phyloP scores from a whole-genome alignment of 768 basidiomycete genomes.

The Strobilomyces dryophilus region DNA sequence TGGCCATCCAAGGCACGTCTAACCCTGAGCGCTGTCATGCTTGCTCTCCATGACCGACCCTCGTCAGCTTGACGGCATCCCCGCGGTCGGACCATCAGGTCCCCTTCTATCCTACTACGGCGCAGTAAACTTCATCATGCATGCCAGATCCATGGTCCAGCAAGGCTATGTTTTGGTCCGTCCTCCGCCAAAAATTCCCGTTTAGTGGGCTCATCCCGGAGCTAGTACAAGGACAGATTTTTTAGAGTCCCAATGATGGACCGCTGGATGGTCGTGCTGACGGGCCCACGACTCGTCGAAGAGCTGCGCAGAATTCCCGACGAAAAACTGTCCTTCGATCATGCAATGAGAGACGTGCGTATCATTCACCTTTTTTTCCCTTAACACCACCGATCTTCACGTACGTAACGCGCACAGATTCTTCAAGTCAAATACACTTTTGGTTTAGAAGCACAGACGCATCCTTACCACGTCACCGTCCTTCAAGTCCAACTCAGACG shows the following conservation, averaged over 20 bases:
- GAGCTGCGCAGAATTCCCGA: conserved; percentile 50
- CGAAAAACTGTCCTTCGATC: conserved; percentile 40
- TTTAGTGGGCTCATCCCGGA: conserved; percentile 13
- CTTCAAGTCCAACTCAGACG: conserved; percentile 31
- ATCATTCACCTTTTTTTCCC: neutral
- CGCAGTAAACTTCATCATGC: conserved; percentile 26
- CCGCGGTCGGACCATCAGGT: conserved; percentile 34
- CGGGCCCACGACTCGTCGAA: conserved; percentile 40
- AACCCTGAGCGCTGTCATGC: neutral
- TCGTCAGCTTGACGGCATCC: conserved; percentile 29
- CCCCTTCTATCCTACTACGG: conserved; percentile 32
- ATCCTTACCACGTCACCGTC: conserved; percentile 35
- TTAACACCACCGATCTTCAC: conserved; percentile 5
- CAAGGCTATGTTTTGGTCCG: conserved; percentile 35
- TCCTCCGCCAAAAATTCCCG: neutral
- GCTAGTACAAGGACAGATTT: conserved; percentile 29
- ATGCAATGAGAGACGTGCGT: conserved; percentile 39
- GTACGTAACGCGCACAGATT: conserved; percentile 27
- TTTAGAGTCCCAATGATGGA: conserved; percentile 44
- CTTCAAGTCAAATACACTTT: conserved; percentile 38
- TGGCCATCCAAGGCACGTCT: conserved; percentile 26
- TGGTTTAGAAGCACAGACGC: conserved; percentile 30
- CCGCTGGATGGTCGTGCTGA: conserved; percentile 44
- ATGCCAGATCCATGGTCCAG: conserved; percentile 32
- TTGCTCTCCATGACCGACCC: conserved; percentile 1